Evolutionary conservation across 106 monocot genomes (phyloP).

Genomic region (Acorus gramineus): DNA sequence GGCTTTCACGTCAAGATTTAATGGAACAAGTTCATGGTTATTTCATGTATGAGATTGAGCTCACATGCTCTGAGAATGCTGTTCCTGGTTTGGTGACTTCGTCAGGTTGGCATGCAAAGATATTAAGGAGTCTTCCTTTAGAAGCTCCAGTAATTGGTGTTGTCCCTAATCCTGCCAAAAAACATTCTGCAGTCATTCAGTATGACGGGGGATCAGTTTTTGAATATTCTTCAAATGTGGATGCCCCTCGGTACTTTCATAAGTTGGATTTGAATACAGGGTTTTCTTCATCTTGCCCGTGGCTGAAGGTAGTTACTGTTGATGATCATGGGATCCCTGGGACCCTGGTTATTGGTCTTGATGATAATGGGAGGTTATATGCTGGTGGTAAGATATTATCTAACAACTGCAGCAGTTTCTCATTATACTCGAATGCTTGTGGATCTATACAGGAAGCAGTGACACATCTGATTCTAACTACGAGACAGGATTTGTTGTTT

Average conservation of each 20-base stretch:
- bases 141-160: constrained; percentile 47
- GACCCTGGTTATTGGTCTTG: constrained; percentile 71
- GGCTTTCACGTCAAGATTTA: constrained; percentile 4
- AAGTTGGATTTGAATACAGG: constrained; percentile 22
- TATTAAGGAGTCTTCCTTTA: constrained; percentile 24
- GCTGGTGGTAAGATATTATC: constrained; percentile 48
- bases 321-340: constrained; percentile 33
- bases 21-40: constrained; percentile 6
- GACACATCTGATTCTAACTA: constrained; percentile 80
- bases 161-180: constrained; percentile 57
- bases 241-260: constrained; percentile 4
- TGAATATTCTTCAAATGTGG: constrained; percentile 42
- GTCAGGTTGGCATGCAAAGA: constrained; percentile 64
- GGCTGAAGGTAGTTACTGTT: constrained; percentile 69
- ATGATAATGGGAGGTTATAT: constrained; percentile 61
- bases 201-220: constrained; percentile 60
- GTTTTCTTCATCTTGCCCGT: constrained; percentile 76
- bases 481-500: constrained; percentile 81
- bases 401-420: constrained; percentile 70
- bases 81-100: constrained; percentile 34
- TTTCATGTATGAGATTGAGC: constrained; percentile 64
- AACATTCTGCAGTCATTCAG: constrained; percentile 68
- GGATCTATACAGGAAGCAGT: constrained; percentile 22
- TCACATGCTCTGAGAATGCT: constrained; percentile 58
- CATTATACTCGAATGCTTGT: constrained; percentile 49